Conservation (phyloP, 352 stramenopile genomes). For the Thraustotheca clavata region DNA sequence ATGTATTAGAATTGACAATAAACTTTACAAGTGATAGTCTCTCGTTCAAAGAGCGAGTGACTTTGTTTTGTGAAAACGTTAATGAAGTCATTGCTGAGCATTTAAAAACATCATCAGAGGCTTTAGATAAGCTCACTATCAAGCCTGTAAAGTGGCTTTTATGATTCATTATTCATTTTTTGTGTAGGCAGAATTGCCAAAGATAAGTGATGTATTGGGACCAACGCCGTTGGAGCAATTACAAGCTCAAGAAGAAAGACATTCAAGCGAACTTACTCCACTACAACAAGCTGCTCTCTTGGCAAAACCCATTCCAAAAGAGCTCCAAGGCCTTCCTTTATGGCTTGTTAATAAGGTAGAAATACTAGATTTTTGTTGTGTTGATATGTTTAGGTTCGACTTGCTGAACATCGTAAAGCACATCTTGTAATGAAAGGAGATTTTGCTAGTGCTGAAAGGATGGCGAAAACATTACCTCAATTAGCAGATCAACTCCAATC, state of each 20-base stretch:
- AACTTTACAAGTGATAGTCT: background rate
- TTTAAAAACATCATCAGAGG: background rate
- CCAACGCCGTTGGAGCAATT: conserved; percentile 14
- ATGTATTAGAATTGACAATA: background rate
- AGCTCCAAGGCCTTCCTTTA: conserved; percentile 56
- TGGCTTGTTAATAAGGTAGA: conserved; percentile 64
- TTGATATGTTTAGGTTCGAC: conserved; percentile 27
- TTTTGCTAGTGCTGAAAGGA: conserved; percentile 32
- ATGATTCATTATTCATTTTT: background rate
- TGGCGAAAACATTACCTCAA: conserved; percentile 52
- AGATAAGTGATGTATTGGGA: background rate
- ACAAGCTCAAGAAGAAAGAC: conserved; percentile 3
- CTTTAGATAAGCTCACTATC: background rate
- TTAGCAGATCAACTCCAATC: conserved; percentile 72
- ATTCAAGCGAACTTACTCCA: conserved; percentile 7
- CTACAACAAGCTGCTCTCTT: conserved; percentile 27
- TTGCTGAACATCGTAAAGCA: conserved; percentile 40
- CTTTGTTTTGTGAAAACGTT: background rate
- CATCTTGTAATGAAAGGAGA: conserved; percentile 34
- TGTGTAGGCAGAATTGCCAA: conserved; percentile 2
- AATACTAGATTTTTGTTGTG: background rate
- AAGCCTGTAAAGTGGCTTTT: background rate
- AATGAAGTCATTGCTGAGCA: background rate
- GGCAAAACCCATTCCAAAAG: conserved; percentile 47
- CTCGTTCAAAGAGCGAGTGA: conserved; percentile 13